phyloP scores from a whole-genome alignment of 2,329 filamentous ascomycete species.

The Colletotrichum graminicola region DNA sequence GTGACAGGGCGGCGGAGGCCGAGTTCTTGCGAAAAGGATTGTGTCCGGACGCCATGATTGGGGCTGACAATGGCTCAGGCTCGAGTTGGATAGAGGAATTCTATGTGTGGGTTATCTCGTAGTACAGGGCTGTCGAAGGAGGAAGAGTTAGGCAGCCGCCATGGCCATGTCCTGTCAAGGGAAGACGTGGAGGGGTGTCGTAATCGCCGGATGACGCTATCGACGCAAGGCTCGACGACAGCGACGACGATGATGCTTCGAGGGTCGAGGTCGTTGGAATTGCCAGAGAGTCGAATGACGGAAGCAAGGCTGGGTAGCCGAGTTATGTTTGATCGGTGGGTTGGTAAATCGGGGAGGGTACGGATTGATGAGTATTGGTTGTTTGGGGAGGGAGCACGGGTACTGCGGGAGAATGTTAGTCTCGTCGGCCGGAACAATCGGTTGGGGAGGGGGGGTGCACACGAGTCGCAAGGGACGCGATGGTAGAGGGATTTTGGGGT shows the following conservation, averaged over 20 bases:
- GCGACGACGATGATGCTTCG: conserved; percentile 1
- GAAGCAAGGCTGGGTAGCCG: conserved; percentile 12
- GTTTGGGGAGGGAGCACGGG: conserved; percentile 18
- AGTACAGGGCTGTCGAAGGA: conserved; percentile 25
- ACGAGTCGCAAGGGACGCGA: conserved; percentile 14
- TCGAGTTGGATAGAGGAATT: not conserved
- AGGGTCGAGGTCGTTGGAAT: not conserved
- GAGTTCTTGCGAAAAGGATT: conserved; percentile 66
- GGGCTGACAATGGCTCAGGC: conserved; percentile 8
- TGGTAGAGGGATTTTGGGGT: conserved; percentile 14
- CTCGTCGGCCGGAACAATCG: conserved; percentile 35
- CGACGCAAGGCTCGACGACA: conserved; percentile 1
- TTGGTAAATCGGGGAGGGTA: conserved; percentile 21
- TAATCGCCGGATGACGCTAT: conserved; percentile 9
- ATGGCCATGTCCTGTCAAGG: conserved; percentile 29
- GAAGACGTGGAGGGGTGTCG: conserved; percentile 18
- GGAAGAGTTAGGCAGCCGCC: conserved; percentile 36
- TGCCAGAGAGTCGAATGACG: conserved; percentile 1
- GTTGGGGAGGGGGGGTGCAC: conserved; percentile 12
- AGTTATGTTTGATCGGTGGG: conserved; percentile 2
- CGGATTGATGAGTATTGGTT: conserved; percentile 1
- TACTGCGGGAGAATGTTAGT: conserved; percentile 36
- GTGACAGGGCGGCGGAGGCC: conserved; percentile 36
- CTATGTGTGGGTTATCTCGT: conserved; percentile 7
- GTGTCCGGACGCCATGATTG: conserved; percentile 49